phyloP scores from a whole-genome alignment of 2,329 filamentous ascomycete genomes.

The Rutstroemia sp. region DNA sequence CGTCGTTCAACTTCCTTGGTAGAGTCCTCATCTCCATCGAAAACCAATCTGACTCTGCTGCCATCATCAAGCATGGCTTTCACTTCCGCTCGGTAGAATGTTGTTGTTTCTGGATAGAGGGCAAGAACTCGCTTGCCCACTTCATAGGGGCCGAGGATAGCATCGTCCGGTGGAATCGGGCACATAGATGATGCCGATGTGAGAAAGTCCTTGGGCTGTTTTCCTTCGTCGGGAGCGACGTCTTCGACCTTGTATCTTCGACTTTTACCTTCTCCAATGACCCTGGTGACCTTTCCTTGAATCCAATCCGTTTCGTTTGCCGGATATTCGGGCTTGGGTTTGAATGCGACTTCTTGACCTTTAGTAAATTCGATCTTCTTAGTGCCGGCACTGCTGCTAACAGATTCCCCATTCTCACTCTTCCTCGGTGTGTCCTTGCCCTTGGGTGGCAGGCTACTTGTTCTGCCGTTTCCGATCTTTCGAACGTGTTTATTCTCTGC shows the following conservation, averaged over 20 bases:
- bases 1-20: conserved; percentile 65
- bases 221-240: conserved; percentile 66
- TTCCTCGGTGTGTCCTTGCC: conserved; percentile 16
- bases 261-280: conserved; percentile 70
- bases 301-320: conserved; percentile 58
- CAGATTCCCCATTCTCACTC: conserved; percentile 20
- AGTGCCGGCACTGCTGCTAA: conserved; percentile 14
- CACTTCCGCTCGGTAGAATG: conserved; percentile 78
- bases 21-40: conserved; percentile 75
- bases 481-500: conserved; percentile 24
- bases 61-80: conserved; percentile 53
- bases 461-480: conserved; percentile 22
- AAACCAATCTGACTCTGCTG: conserved; percentile 57
- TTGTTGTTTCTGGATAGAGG: conserved; percentile 75
- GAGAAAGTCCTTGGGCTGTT: conserved; percentile 56
- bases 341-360: conserved; percentile 60
- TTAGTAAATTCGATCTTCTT: conserved; percentile 51
- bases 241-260: conserved; percentile 75
- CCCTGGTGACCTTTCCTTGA: conserved; percentile 68
- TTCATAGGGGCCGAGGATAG: conserved; percentile 53
- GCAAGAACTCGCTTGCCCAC: conserved; percentile 67
- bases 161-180: conserved; percentile 56
- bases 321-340: conserved; percentile 43
- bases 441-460: conserved; percentile 27
- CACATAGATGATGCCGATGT: conserved; percentile 71